A percentile compares a stretch with the other conserved stretches of the same genome.
phyloP scores from a whole-genome alignment of 192 early-diverging fungal species.

The Phycomyces nitens region DNA sequence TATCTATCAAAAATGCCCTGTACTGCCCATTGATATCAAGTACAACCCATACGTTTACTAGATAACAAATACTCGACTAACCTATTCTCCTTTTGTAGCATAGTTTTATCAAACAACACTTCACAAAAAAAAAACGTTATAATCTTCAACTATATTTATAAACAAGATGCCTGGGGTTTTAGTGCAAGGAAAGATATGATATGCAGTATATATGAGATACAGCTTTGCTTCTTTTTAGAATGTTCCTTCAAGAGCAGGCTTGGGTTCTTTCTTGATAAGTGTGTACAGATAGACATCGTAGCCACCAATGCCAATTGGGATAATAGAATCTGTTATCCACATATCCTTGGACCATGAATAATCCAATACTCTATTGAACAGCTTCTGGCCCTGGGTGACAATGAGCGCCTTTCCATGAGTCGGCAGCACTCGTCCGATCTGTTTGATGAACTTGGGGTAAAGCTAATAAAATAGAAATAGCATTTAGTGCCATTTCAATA shows the following conservation, averaged over 20 bases:
- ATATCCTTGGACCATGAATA: slow-evolving; percentile 24
- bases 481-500: neutral
- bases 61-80: too few species aligned
- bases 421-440: slow-evolving; percentile 32
- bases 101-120: too few species aligned
- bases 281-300: slow-evolving; percentile 28
- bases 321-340: slow-evolving; percentile 8
- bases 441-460: slow-evolving; percentile 40
- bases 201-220: too few species aligned
- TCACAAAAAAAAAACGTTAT: neutral
- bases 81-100: too few species aligned
- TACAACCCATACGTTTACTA: too few species aligned
- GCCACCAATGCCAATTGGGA: slow-evolving; percentile 25
- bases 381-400: slow-evolving; percentile 44
- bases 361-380: slow-evolving; percentile 37
- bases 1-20: too few species aligned
- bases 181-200: too few species aligned
- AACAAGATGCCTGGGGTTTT: too few species aligned
- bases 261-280: slow-evolving; percentile 10
- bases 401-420: slow-evolving; percentile 36
- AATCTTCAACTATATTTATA: too few species aligned
- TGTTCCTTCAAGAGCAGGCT: too few species aligned
- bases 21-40: too few species aligned
- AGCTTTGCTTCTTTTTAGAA: too few species aligned
- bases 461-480: slow-evolving; percentile 27